phyloP scores from a whole-genome alignment of 2,329 filamentous ascomycete genomes.

The Fusarium nygamai region DNA sequence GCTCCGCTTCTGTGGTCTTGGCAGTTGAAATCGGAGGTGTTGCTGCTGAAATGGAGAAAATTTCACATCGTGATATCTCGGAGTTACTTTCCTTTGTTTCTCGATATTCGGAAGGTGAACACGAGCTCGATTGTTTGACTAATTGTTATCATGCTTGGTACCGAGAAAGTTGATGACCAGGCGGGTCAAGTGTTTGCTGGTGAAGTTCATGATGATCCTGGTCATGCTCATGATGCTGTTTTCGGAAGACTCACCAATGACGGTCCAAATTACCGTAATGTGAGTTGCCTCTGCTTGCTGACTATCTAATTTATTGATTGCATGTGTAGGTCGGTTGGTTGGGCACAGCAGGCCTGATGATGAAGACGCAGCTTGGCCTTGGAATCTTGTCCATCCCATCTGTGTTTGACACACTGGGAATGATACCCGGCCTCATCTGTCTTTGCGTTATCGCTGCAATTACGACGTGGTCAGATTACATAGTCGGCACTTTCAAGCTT shows the following conservation, averaged over 20 bases:
- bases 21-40: not conserved
- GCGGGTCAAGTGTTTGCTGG: not conserved
- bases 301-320: not conserved
- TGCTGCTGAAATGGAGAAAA: not conserved
- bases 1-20: constrained; percentile 1
- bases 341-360: constrained; percentile 55
- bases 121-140: not conserved
- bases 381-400: constrained; percentile 59
- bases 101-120: not conserved
- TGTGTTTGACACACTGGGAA: constrained; percentile 56
- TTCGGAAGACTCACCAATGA: constrained; percentile 42
- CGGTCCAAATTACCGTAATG: constrained; percentile 45
- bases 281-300: not conserved
- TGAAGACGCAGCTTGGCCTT: constrained; percentile 58
- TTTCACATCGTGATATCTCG: not conserved
- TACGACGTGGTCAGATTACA: constrained; percentile 60
- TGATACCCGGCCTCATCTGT: constrained; percentile 59
- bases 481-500: constrained; percentile 61
- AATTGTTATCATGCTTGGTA: not conserved
- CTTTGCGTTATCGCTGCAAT: constrained; percentile 54
- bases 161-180: not conserved
- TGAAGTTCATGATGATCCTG: constrained; percentile 5
- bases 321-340: constrained; percentile 52
- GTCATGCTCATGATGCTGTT: constrained; percentile 25
- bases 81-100: not conserved